Evolutionary conservation across 495 filamentous ascomycete species (phyloP).

Genomic region (Penicillium fimorum): DNA sequence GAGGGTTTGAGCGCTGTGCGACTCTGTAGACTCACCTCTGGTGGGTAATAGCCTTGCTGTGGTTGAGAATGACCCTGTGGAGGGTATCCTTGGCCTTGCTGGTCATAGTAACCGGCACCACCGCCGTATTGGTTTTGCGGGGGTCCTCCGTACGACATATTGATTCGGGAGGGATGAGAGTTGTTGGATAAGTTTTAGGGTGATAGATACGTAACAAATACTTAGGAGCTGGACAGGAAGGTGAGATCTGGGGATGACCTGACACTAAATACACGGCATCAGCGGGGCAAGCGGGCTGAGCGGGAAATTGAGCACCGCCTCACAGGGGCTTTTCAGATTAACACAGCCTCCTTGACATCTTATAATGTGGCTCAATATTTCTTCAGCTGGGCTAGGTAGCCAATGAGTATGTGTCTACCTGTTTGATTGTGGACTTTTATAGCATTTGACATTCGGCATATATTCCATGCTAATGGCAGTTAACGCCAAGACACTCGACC

Average conservation of each 20-base stretch:
- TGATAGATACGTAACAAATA: not conserved
- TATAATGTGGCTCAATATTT: slow-evolving; percentile 3
- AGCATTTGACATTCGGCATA: not conserved
- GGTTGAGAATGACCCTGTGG: slow-evolving; percentile 23
- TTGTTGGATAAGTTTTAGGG: not conserved
- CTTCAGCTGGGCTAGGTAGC: not conserved
- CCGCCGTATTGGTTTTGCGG: slow-evolving; percentile 21
- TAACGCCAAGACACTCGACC: not conserved
- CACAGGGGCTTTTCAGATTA: slow-evolving; percentile 7
- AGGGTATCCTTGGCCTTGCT: slow-evolving; percentile 12
- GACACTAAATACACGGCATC: slow-evolving; percentile 14
- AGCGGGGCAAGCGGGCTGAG: slow-evolving; percentile 17
- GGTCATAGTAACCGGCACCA: slow-evolving; percentile 19
- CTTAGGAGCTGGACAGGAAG: not conserved
- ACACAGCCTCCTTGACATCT: slow-evolving; percentile 16
- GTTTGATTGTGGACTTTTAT: not conserved
- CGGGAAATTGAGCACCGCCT: slow-evolving; percentile 21
- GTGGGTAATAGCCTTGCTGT: slow-evolving; percentile 31
- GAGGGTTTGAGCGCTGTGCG: not conserved
- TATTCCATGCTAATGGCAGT: not conserved
- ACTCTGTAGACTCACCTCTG: slow-evolving; percentile 23
- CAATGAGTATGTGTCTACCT: not conserved
- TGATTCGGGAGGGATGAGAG: slow-evolving; percentile 8
- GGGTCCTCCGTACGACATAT: slow-evolving; percentile 22
- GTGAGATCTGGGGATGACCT: not conserved